phyloP scores from a whole-genome alignment of 2,329 filamentous ascomycete genomes.

The Thielaviopsis euricoi region DNA sequence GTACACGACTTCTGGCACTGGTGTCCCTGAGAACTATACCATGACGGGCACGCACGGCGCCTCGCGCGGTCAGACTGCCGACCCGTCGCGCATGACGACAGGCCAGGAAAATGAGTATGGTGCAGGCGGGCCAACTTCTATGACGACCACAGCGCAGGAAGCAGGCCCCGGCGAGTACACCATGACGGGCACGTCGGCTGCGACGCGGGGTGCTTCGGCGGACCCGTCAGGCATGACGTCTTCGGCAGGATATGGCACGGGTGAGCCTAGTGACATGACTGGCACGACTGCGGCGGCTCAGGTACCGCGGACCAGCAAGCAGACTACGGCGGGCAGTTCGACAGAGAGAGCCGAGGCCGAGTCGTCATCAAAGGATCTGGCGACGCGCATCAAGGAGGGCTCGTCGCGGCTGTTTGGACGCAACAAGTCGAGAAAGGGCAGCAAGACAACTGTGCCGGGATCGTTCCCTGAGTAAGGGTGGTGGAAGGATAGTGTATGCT shows the following conservation, averaged over 20 bases:
- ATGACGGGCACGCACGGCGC: background rate
- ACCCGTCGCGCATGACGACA: constrained; percentile 3
- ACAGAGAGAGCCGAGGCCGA: background rate
- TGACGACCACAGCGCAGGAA: background rate
- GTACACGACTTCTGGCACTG: background rate
- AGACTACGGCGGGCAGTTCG: background rate
- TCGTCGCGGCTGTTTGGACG: constrained; percentile 4
- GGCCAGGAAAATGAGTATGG: background rate
- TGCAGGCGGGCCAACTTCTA: background rate
- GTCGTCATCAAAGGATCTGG: background rate
- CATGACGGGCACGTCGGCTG: background rate
- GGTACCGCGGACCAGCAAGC: background rate
- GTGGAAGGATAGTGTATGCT: no score
- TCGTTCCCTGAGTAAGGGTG: background rate
- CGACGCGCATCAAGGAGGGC: constrained; percentile 4
- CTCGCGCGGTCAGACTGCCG: background rate
- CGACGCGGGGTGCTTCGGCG: background rate
- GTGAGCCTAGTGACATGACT: background rate
- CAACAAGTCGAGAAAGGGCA: constrained; percentile 4
- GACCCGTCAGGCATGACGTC: constrained; percentile 5
- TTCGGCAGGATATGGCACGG: background rate
- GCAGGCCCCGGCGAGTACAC: background rate
- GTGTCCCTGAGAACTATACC: background rate
- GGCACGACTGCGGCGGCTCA: background rate
- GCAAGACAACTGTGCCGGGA: background rate